Evolutionary conservation across 148 eudicot species (phyloP).

Genomic region (Nyssa sinensis): DNA sequence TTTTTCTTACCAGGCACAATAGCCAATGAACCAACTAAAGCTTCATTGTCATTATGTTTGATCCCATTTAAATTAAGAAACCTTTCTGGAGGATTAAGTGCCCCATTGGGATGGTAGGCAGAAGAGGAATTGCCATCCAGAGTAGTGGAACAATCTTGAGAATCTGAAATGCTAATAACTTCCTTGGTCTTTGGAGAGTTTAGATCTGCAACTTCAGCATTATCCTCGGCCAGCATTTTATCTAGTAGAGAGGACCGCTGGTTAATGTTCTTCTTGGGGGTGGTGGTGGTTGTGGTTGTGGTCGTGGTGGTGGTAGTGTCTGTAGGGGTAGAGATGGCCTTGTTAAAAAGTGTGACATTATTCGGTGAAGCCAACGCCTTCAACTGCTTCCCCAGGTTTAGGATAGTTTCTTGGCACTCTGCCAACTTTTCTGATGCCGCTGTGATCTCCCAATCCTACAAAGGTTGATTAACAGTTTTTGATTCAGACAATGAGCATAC

Average conservation of each 20-base stretch:
- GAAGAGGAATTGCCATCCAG: too few relatives aligned
- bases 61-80: not conserved
- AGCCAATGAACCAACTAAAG: not conserved
- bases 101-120: not conserved
- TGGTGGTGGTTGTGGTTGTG: conserved; percentile 13
- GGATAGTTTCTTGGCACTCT: conserved; percentile 85
- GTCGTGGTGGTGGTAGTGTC: too few relatives aligned
- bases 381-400: conserved; percentile 76
- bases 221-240: conserved; percentile 74
- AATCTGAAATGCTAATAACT: conserved; percentile 32
- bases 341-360: conserved; percentile 41
- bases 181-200: conserved; percentile 49
- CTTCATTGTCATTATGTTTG: not conserved
- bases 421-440: conserved; percentile 87
- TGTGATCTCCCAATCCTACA: conserved; percentile 67
- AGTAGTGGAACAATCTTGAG: conserved; percentile 16
- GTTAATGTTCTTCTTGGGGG: conserved; percentile 22
- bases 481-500: not conserved
- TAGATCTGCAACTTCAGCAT: conserved; percentile 29
- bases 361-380: conserved; percentile 61
- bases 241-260: conserved; percentile 63
- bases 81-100: not conserved
- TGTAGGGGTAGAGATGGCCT: conserved; percentile 36
- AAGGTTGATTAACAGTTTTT: conserved; percentile 6
- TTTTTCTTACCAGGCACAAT: not conserved